Evolutionary conservation across 2,329 filamentous ascomycete species (phyloP).

Genomic region (Ceratocystis harringtonii): DNA sequence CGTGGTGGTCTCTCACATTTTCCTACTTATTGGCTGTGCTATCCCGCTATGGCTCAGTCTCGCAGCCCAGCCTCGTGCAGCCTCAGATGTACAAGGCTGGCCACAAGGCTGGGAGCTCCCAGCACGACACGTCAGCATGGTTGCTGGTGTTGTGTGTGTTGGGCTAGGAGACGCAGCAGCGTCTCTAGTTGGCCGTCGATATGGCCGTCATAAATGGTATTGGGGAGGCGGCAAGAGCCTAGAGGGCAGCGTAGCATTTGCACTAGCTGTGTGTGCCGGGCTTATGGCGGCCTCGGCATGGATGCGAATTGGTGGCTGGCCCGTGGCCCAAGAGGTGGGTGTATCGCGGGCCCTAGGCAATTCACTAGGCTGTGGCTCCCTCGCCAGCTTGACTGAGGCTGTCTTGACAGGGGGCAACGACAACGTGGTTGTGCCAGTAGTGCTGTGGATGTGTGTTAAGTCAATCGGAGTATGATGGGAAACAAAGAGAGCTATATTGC

Average conservation of each 20-base stretch:
- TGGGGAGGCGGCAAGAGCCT: slow-evolving; percentile 96
- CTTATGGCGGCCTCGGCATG: slow-evolving; percentile 56
- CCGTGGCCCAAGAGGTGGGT: slow-evolving; percentile 49
- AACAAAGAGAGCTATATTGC: not conserved
- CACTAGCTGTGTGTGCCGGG: slow-evolving; percentile 59
- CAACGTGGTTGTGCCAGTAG: slow-evolving; percentile 90
- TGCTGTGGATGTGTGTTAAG: slow-evolving; percentile 83
- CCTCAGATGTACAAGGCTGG: not conserved
- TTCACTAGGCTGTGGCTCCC: slow-evolving; percentile 57
- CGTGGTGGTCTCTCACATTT: slow-evolving; percentile 91
- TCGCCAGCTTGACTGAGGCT: slow-evolving; percentile 84
- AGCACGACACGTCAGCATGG: slow-evolving; percentile 69
- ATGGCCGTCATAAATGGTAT: slow-evolving; percentile 77
- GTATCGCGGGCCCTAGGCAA: slow-evolving; percentile 27
- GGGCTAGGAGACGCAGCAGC: slow-evolving; percentile 91
- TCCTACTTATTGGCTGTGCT: slow-evolving; percentile 84
- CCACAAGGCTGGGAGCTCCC: slow-evolving; percentile 57
- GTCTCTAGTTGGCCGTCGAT: slow-evolving; percentile 74
- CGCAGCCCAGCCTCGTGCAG: slow-evolving; percentile 48
- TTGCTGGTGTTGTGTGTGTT: slow-evolving; percentile 83
- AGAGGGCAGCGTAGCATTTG: slow-evolving; percentile 75
- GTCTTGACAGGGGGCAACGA: slow-evolving; percentile 94
- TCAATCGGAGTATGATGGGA: slow-evolving; percentile 46
- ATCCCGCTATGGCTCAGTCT: slow-evolving; percentile 86
- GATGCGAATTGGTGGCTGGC: slow-evolving; percentile 64